Evolutionary conservation across 305 asterid species (phyloP).

Genomic region (Fraxinus dipetala): DNA sequence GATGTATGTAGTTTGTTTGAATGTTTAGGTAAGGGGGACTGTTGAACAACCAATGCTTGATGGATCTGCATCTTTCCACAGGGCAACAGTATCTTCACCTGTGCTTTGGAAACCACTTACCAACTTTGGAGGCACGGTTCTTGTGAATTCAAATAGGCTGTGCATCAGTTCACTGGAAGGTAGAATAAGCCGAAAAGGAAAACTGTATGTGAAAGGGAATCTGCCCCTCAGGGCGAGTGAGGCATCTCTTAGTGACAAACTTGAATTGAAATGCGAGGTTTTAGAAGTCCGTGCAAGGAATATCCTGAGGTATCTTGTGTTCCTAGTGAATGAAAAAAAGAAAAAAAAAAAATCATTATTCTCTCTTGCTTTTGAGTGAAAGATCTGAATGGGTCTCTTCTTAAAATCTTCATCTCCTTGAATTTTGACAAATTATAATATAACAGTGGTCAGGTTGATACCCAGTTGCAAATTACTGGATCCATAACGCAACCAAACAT

Average conservation of each 20-base stretch:
- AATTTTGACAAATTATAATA: constrained; percentile 15
- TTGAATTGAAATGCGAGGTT: constrained; percentile 94
- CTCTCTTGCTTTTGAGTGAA: neutral
- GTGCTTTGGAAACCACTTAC: constrained; percentile 88
- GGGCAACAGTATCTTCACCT: constrained; percentile 96
- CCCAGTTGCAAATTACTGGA: constrained; percentile 88
- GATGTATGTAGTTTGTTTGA: constrained; percentile 14
- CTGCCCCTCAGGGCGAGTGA: constrained; percentile 73
- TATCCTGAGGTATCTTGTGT: constrained; percentile 60
- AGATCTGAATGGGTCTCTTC: neutral
- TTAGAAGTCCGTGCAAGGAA: constrained; percentile 95
- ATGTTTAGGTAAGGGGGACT: constrained; percentile 89
- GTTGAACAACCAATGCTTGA: constrained; percentile 95
- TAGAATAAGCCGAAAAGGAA: constrained; percentile 93
- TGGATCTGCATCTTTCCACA: constrained; percentile 96
- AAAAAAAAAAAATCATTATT: neutral
- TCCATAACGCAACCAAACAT: constrained; percentile 95
- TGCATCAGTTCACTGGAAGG: constrained; percentile 89
- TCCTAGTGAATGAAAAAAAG: constrained; percentile 8
- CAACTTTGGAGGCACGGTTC: constrained; percentile 90
- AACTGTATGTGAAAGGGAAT: constrained; percentile 82
- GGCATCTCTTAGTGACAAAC: constrained; percentile 73
- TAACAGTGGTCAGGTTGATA: constrained; percentile 96
- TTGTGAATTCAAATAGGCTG: constrained; percentile 79
- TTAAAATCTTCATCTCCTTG: neutral